Evolutionary conservation across 345 rosid genomes (phyloP).

Genomic region (Populus ilicifolia): DNA sequence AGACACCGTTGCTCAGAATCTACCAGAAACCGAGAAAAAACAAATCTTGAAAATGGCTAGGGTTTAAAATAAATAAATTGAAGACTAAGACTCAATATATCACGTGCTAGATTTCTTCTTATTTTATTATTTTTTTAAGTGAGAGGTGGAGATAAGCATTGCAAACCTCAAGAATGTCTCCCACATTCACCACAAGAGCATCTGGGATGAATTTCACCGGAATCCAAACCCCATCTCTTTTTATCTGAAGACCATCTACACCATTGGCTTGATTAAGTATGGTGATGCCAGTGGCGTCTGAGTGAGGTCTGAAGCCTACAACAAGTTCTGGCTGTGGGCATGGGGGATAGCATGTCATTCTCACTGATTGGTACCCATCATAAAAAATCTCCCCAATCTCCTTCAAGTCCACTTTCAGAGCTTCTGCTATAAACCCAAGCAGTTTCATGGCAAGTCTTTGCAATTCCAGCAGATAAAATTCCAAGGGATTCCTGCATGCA

Average conservation of each 20-base stretch:
- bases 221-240: conserved; percentile 21
- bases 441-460: conserved; percentile 31
- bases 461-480: conserved; percentile 23
- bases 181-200: conserved; percentile 23
- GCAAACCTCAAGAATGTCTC: conserved; percentile 27
- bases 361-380: conserved; percentile 32
- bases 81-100: background rate
- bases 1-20: conserved; percentile 34
- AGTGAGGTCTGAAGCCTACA: conserved; percentile 15
- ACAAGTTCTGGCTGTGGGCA: conserved; percentile 21
- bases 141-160: background rate
- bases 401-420: conserved; percentile 16
- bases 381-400: conserved; percentile 34
- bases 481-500: conserved; percentile 25
- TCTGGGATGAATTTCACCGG: conserved; percentile 14
- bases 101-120: background rate
- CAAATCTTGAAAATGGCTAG: background rate
- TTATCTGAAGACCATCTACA: conserved; percentile 20
- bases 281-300: conserved; percentile 20
- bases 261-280: conserved; percentile 25
- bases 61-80: background rate
- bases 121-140: too few species aligned
- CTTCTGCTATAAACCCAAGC: conserved; percentile 15
- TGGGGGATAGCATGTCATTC: conserved; percentile 32
- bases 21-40: background rate